Percentiles rank a stretch among this genome's conserved stretches.
These are phyloP conservation scores for Elsinoe ampelina DNA, from an alignment of 2,329 filamentous ascomycete species.

Conservation along the genomic window DNA sequence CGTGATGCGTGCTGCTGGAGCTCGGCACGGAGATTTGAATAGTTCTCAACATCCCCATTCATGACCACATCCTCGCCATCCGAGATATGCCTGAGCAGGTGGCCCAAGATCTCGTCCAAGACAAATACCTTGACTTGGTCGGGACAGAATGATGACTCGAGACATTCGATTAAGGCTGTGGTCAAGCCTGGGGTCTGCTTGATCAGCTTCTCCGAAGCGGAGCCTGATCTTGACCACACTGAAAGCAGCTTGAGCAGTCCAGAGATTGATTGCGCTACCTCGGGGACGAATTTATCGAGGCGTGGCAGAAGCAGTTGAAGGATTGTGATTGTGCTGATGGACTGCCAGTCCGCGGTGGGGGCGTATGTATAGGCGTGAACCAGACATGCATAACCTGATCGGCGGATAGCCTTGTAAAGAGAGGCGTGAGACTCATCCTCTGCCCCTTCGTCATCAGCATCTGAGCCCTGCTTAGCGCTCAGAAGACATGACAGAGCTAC, in stretches of 20 bases:
- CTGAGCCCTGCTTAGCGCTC: slow-evolving; percentile 45
- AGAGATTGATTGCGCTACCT: slow-evolving; percentile 85
- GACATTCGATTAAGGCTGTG: slow-evolving; percentile 59
- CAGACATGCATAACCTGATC: slow-evolving; percentile 72
- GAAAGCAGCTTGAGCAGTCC: slow-evolving; percentile 70
- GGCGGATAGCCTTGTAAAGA: slow-evolving; percentile 56
- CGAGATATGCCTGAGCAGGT: slow-evolving; percentile 50
- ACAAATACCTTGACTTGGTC: slow-evolving; percentile 80
- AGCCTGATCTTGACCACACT: slow-evolving; percentile 64
- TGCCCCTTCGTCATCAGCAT: slow-evolving; percentile 27
- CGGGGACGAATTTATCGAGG: slow-evolving; percentile 66
- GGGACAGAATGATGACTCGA: slow-evolving; percentile 65
- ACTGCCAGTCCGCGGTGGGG: slow-evolving; percentile 59
- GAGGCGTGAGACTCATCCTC: slow-evolving; percentile 36
- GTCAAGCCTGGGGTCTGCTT: slow-evolving; percentile 52
- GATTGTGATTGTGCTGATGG: slow-evolving; percentile 62
- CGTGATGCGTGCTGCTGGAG: slow-evolving; percentile 55
- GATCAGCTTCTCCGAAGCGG: slow-evolving; percentile 61
- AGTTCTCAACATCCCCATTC: not conserved
- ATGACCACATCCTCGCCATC: slow-evolving; percentile 28
- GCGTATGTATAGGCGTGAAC: slow-evolving; percentile 68
- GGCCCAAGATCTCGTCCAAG: slow-evolving; percentile 61
- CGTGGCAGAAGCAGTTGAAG: slow-evolving; percentile 67
- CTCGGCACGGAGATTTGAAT: slow-evolving; percentile 36
- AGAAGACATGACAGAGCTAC: slow-evolving; percentile 75